These are phyloP conservation scores for Trametes punicea DNA, from an alignment of 768 basidiomycete genomes.

Conservation along the genomic window DNA sequence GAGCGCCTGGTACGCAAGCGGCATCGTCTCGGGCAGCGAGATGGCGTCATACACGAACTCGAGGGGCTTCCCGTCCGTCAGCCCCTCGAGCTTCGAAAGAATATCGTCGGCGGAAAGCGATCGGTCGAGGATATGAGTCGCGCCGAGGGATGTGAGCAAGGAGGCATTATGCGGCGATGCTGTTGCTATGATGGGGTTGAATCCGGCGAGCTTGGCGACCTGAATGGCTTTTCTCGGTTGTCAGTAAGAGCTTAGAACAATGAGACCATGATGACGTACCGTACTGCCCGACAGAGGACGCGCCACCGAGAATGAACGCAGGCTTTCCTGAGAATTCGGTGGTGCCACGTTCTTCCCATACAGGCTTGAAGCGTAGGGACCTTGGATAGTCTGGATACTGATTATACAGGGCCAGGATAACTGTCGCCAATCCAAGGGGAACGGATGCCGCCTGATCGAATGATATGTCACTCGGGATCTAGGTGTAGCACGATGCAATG, in stretches of 20 bases:
- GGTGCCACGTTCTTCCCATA: slow-evolving; percentile 12
- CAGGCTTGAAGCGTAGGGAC: background rate
- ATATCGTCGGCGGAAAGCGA: slow-evolving; percentile 1
- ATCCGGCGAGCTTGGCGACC: slow-evolving; percentile 22
- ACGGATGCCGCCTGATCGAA: slow-evolving; percentile 31
- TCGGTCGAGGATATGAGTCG: slow-evolving; percentile 28
- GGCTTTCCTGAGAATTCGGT: slow-evolving; percentile 19
- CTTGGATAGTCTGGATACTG: background rate
- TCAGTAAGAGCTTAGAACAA: background rate
- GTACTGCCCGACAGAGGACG: slow-evolving; percentile 23
- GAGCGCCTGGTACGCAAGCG: background rate
- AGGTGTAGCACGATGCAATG: too few relatives aligned
- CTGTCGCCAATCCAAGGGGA: slow-evolving; percentile 25
- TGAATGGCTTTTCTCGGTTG: slow-evolving; percentile 18
- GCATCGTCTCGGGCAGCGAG: background rate
- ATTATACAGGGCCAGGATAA: background rate
- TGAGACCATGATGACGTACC: background rate
- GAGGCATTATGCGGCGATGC: slow-evolving; percentile 22
- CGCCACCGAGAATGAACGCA: slow-evolving; percentile 23
- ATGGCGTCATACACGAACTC: slow-evolving; percentile 5
- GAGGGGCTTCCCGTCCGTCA: slow-evolving; percentile 1
- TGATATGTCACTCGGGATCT: slow-evolving; percentile 28
- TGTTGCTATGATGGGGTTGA: slow-evolving; percentile 27
- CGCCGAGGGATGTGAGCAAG: slow-evolving; percentile 23
- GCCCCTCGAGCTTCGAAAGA: background rate